phyloP scores from a whole-genome alignment of 108 stramenopile species.

The Aurantiochytrium sp. region DNA sequence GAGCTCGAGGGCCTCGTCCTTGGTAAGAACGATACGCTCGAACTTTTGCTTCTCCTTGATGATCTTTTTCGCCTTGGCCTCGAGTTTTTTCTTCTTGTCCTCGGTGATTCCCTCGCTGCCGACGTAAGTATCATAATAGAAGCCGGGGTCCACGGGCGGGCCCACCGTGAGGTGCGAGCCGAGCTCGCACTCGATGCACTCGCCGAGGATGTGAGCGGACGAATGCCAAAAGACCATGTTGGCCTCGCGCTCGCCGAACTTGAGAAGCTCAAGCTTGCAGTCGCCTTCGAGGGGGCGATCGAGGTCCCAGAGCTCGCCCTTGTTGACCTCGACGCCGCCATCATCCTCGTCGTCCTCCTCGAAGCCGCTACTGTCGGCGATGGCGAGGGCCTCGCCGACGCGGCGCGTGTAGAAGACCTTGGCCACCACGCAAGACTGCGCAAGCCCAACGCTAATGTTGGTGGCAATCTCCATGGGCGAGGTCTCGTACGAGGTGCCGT shows the following conservation, averaged over 20 bases:
- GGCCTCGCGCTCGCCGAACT: constrained; percentile 83
- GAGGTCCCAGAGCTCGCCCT: constrained; percentile 88
- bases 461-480: constrained; percentile 88
- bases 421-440: constrained; percentile 74
- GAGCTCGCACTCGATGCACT: constrained; percentile 88
- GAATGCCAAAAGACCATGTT: constrained; percentile 96
- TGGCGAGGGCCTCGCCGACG: constrained; percentile 65
- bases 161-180: constrained; percentile 90
- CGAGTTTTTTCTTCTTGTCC: constrained; percentile 45
- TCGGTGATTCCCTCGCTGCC: constrained; percentile 76
- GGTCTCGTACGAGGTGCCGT: constrained; percentile 64
- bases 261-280: constrained; percentile 75
- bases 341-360: constrained; percentile 59
- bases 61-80: constrained; percentile 70
- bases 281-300: constrained; percentile 81
- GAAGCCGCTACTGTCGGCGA: constrained; percentile 72
- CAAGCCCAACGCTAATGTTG: constrained; percentile 80
- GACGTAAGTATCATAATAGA: constrained; percentile 99
- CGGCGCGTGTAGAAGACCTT: constrained; percentile 41
- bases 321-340: constrained; percentile 34
- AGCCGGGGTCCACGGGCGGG: constrained; percentile 88
- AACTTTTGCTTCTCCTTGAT: constrained; percentile 92
- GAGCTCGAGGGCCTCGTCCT: constrained; percentile 90
- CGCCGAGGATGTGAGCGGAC: constrained; percentile 92
- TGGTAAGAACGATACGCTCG: constrained; percentile 94